Evolutionary conservation across 75 land plant species (phyloP), one percentile per base, ranked within the genome.

Genomic region (Selaginella tamariscina): DNA sequence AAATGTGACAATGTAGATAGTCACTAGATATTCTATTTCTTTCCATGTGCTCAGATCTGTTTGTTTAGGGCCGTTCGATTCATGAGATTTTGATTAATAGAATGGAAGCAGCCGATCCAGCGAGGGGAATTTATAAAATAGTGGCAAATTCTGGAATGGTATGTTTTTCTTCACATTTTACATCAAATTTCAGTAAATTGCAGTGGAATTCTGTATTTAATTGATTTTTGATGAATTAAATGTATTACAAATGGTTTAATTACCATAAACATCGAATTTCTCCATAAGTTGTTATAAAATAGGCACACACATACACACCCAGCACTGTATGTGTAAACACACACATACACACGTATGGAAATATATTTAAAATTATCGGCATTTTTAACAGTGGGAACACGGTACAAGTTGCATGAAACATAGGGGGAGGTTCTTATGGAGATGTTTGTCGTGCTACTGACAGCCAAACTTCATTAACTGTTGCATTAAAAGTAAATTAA

Each of bases 391-490:
- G 78, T 76, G 27, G 70, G 78, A 11, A 54, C 64, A 62, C 66
- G 56, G 13, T 76, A 76, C 74, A 56, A 31, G 39, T 56, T 76
- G 31, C 78, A 76, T 24, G 74, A 56, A 49, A 76, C 33, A 65
- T 76, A 2, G 78, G 78, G 15, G 55, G 69, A n/a, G 78, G 78
- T 21, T 71, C 78, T 30, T 76, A 76, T 71, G 78, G 78, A 24
- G 78, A 76, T 76, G 78, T 76, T 18, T 76, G 78, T 56, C 49
- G 70, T 39, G 78, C 78, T 31, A 60, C 67, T 15, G 78, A 76
- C 30, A 20, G 70, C 30, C 73, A 76, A 30, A 56, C 67, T 32
- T 27, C 55, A 21, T 69, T 68, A 31, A 62, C 31, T 24, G 70
- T 76, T 30, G 78, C 78, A 31, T 70, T 76, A 9, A 76, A 76